These are phyloP conservation scores for Apiospora aurea DNA, from an alignment of 2,329 filamentous ascomycete species.

Conservation along the genomic window DNA sequence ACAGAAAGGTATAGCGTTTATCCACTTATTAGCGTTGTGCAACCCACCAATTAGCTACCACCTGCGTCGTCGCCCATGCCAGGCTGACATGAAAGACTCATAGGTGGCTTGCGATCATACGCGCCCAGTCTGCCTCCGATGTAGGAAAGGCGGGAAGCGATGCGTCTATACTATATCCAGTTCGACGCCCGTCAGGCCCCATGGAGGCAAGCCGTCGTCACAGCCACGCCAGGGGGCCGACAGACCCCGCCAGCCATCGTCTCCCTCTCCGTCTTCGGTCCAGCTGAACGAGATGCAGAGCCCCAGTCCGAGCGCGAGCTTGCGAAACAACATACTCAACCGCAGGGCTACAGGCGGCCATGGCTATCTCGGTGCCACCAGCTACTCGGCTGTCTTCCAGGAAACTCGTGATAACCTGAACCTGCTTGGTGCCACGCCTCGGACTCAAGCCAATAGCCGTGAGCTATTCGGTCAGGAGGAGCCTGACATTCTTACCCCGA, in stretches of 20 bases:
- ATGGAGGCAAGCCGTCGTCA: constrained; percentile 7
- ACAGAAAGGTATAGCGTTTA: constrained; percentile 24
- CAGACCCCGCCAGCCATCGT: constrained; percentile 11
- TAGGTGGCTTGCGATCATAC: constrained; percentile 52
- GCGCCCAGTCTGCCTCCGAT: constrained; percentile 49
- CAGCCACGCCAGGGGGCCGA: constrained; percentile 2
- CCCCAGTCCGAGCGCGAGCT: constrained; percentile 32
- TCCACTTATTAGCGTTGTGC: neutral
- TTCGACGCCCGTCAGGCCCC: constrained; percentile 10
- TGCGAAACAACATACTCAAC: constrained; percentile 24
- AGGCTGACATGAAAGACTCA: neutral
- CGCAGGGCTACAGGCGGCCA: constrained; percentile 30
- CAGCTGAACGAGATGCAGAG: constrained; percentile 26
- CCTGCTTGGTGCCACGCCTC: constrained; percentile 6
- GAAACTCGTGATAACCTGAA: constrained; percentile 17
- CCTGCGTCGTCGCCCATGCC: neutral
- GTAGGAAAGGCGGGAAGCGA: constrained; percentile 42
- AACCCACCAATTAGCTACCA: neutral
- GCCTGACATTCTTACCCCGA: constrained; percentile 31
- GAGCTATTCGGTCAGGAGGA: constrained; percentile 15
- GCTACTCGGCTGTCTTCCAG: constrained; percentile 47
- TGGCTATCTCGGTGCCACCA: constrained; percentile 55
- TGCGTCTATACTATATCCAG: constrained; percentile 46
- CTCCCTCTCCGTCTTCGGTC: constrained; percentile 21
- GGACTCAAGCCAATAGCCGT: constrained; percentile 24